Evolutionary conservation across 345 rosid species (phyloP).

Genomic region (Aquilaria malaccensis): DNA sequence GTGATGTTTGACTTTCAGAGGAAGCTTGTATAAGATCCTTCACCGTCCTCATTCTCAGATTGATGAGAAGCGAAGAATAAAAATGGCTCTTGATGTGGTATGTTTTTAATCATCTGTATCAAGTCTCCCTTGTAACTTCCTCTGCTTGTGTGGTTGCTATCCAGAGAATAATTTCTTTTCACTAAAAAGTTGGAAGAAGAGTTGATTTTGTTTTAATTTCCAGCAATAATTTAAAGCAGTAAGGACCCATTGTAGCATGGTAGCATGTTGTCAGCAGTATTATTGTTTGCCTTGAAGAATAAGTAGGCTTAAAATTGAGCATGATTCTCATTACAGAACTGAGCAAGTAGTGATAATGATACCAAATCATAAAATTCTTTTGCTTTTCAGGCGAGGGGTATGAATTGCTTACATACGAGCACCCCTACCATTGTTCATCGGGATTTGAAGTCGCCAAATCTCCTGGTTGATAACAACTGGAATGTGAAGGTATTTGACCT

Average conservation of each 20-base stretch:
- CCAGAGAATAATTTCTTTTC: no score
- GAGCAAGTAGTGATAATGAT: not conserved
- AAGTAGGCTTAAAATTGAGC: no score
- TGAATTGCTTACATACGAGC: slow-evolving; percentile 98
- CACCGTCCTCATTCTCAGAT: slow-evolving; percentile 92
- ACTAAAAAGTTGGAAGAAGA: no score
- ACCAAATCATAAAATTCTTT: slow-evolving; percentile 8
- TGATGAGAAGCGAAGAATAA: slow-evolving; percentile 88
- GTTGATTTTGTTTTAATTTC: no score
- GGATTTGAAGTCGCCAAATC: slow-evolving; percentile 97
- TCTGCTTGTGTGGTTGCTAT: no score
- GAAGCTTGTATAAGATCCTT: slow-evolving; percentile 89
- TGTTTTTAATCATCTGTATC: slow-evolving; percentile 8
- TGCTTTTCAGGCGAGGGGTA: slow-evolving; percentile 83
- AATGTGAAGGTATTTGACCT: slow-evolving; percentile 66
- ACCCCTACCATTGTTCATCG: slow-evolving; percentile 95
- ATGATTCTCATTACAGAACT: not conserved
- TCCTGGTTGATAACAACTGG: slow-evolving; percentile 98
- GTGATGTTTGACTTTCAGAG: slow-evolving; percentile 44
- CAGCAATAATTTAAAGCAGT: no score
- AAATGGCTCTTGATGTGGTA: slow-evolving; percentile 99
- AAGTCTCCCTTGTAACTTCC: no score
- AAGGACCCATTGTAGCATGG: no score
- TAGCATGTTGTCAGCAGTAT: no score
- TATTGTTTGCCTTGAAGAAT: no score